phyloP scores from a whole-genome alignment of 495 filamentous ascomycete genomes.

The Bacidia rubella region DNA sequence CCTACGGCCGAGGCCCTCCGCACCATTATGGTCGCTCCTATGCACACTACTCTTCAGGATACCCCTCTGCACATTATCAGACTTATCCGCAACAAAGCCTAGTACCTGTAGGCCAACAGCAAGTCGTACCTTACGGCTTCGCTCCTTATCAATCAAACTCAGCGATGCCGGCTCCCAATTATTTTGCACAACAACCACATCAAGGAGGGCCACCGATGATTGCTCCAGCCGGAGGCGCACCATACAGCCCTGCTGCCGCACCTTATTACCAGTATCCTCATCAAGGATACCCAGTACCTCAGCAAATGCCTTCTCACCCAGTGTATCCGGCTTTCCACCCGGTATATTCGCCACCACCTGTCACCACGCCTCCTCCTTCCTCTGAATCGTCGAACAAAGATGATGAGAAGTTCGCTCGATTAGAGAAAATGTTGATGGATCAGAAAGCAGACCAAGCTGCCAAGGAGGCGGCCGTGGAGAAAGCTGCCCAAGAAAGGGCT shows the following conservation, averaged over 20 bases:
- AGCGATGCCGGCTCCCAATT: slow-evolving; percentile 24
- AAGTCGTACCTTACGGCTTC: slow-evolving; percentile 28
- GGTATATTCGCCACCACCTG: slow-evolving; percentile 15
- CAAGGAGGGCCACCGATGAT: slow-evolving; percentile 33
- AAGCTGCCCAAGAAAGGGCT: slow-evolving; percentile 22
- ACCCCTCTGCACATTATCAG: slow-evolving; percentile 26
- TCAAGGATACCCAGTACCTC: slow-evolving; percentile 29
- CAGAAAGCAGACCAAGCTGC: slow-evolving; percentile 32
- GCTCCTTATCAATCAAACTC: slow-evolving; percentile 27
- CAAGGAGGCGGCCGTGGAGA: slow-evolving; percentile 31
- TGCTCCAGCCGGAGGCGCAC: slow-evolving; percentile 8
- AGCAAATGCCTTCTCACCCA: slow-evolving; percentile 23
- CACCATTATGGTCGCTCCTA: slow-evolving; percentile 25
- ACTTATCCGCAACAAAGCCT: slow-evolving; percentile 28
- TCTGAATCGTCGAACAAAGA: slow-evolving; percentile 26
- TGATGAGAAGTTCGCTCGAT: slow-evolving; percentile 34
- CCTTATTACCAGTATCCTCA: slow-evolving; percentile 30
- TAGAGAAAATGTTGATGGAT: slow-evolving; percentile 40
- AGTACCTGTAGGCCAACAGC: slow-evolving; percentile 25
- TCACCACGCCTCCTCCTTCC: slow-evolving; percentile 20
- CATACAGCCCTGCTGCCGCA: slow-evolving; percentile 26
- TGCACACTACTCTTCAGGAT: slow-evolving; percentile 33
- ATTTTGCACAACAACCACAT: slow-evolving; percentile 21
- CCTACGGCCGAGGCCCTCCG: slow-evolving; percentile 24
- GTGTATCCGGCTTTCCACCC: slow-evolving; percentile 28